These are phyloP conservation scores for Hibiscus mutabilis DNA, from an alignment of 345 rosid species.

Conservation along the genomic window DNA sequence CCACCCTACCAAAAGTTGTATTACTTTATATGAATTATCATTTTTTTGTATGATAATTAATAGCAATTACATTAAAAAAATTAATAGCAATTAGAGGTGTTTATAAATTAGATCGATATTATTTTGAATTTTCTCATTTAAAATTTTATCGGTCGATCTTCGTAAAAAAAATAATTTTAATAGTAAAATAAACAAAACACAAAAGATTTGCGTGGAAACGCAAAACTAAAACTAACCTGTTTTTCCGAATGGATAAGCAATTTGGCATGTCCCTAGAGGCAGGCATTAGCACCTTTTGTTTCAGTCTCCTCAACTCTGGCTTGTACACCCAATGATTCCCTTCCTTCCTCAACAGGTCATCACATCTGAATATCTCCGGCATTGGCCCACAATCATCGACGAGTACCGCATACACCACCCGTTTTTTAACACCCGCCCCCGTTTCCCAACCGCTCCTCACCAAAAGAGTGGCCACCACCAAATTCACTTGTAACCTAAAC, in stretches of 20 bases:
- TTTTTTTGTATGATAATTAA: neutral
- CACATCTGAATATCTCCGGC: slow-evolving; percentile 73
- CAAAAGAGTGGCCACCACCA: slow-evolving; percentile 74
- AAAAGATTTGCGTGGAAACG: neutral
- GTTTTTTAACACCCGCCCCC: slow-evolving; percentile 3
- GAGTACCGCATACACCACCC: slow-evolving; percentile 45
- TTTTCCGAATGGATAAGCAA: slow-evolving; percentile 39
- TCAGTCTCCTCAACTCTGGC: slow-evolving; percentile 45
- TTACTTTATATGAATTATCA: neutral
- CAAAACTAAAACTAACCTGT: slow-evolving; percentile 32
- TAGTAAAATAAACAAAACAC: neutral
- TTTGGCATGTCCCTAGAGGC: slow-evolving; percentile 85
- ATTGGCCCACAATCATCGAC: slow-evolving; percentile 77
- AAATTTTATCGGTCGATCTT: too few species aligned
- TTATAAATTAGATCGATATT: neutral
- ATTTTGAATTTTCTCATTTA: neutral
- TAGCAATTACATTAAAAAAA: too few species aligned
- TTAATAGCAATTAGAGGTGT: neutral
- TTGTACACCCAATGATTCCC: slow-evolving; percentile 66
- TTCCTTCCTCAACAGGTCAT: slow-evolving; percentile 47
- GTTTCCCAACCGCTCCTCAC: slow-evolving; percentile 24
- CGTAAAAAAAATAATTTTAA: too few species aligned
- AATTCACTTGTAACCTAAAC: slow-evolving; percentile 64
- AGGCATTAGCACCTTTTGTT: slow-evolving; percentile 68
- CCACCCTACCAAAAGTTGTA: neutral